phyloP scores from a whole-genome alignment of 805 yeast genomes.

The Saturnispora sekii region DNA sequence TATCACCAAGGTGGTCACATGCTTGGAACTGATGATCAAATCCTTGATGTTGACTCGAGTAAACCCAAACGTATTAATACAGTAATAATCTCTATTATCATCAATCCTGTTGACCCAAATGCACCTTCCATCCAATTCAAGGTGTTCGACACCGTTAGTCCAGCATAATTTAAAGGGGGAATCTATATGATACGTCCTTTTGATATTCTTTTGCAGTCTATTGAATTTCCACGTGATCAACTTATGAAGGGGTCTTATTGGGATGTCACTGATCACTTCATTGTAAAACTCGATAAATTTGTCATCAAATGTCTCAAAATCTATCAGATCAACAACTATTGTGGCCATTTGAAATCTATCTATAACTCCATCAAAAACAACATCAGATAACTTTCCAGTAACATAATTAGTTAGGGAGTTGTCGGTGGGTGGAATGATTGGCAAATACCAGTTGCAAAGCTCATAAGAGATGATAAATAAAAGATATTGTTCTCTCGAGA shows the following conservation, averaged over 20 bases:
- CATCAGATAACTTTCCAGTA: conserved; percentile 3
- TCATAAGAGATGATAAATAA: conserved; percentile 4
- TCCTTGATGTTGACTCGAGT: conserved; percentile 1
- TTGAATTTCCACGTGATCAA: conserved; percentile 3
- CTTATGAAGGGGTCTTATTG: conserved; percentile 1
- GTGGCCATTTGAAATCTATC: conserved; percentile 2
- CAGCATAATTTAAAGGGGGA: conserved; percentile 2
- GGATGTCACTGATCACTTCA: not conserved
- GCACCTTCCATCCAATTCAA: not conserved
- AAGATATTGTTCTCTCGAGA: not conserved
- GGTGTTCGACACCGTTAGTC: not conserved
- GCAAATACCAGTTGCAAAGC: conserved; percentile 7
- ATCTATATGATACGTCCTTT: not conserved
- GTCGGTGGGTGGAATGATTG: conserved; percentile 4
- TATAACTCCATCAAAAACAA: conserved; percentile 2
- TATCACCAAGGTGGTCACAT: conserved; percentile 3
- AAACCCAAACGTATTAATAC: conserved; percentile 5
- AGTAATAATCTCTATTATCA: conserved; percentile 4
- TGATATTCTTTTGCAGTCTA: not conserved
- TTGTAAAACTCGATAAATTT: conserved; percentile 1
- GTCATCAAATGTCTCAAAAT: not conserved
- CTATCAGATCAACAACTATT: conserved; percentile 1
- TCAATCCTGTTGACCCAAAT: conserved; percentile 7
- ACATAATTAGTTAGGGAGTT: conserved; percentile 6
- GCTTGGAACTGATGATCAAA: conserved; percentile 4